A percentile compares a stretch with the other conserved stretches of the same genome.
These are phyloP conservation scores for Neurospora sp. DNA, from an alignment of 495 filamentous ascomycete genomes.

Conservation along the genomic window DNA sequence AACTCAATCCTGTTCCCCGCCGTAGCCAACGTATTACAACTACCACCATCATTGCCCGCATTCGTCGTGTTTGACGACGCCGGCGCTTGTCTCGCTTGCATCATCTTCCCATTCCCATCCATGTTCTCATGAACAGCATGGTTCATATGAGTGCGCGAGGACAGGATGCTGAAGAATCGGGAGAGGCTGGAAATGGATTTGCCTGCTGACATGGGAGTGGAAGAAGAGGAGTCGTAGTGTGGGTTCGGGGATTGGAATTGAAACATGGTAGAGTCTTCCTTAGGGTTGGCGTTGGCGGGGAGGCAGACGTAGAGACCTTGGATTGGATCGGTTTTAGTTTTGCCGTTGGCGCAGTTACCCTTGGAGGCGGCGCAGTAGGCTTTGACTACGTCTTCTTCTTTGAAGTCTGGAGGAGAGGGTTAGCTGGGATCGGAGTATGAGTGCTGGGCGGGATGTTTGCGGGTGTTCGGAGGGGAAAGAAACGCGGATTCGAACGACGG, in stretches of 20 bases:
- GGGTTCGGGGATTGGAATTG: not conserved
- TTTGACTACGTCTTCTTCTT: slow-evolving; percentile 27
- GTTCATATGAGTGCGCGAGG: not conserved
- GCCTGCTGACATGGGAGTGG: not conserved
- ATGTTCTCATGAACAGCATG: not conserved
- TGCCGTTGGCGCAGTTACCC: slow-evolving; percentile 27
- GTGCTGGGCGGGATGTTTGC: too few species aligned
- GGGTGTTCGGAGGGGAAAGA: too few species aligned
- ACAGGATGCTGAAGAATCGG: not conserved
- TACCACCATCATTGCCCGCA: slow-evolving; percentile 1
- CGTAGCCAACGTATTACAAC: slow-evolving; percentile 3
- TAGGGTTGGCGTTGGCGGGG: slow-evolving; percentile 12
- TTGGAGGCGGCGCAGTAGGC: slow-evolving; percentile 29
- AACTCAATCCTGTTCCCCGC: slow-evolving; percentile 24
- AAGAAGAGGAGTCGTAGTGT: not conserved
- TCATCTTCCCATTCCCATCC: not conserved
- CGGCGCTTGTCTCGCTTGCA: not conserved
- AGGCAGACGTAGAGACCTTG: slow-evolving; percentile 35
- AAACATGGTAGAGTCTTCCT: not conserved
- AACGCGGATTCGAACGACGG: too few species aligned
- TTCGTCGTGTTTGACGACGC: not conserved
- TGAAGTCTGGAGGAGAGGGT: slow-evolving; percentile 21
- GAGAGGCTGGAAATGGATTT: not conserved
- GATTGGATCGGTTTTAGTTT: slow-evolving; percentile 27
- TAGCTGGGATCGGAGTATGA: not conserved